A percentile compares a stretch with the other conserved stretches of the same genome.
phyloP scores from a whole-genome alignment of 2,329 filamentous ascomycete species.

The Orbilia javanica region DNA sequence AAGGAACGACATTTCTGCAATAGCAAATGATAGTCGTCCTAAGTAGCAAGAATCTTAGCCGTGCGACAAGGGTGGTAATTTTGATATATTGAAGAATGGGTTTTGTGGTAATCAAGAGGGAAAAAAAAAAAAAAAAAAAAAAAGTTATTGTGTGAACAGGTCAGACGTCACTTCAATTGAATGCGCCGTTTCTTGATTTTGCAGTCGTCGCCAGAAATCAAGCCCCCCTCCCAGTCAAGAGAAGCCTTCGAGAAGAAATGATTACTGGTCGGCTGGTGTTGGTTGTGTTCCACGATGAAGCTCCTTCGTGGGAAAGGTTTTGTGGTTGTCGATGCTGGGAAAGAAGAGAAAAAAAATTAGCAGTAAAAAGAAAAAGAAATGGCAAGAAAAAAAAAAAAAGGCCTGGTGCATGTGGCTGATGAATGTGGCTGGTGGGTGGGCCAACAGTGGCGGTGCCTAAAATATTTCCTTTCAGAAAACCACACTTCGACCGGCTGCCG shows the following conservation, averaged over 20 bases:
- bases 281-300: neutral
- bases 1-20: constrained; percentile 82
- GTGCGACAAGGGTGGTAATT: neutral
- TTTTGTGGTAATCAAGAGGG: neutral
- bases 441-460: constrained; percentile 17
- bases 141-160: neutral
- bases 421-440: neutral
- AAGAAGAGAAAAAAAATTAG: constrained; percentile 34
- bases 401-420: neutral
- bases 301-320: constrained; percentile 1
- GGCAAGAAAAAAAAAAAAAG: neutral
- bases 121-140: neutral
- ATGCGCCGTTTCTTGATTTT: neutral
- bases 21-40: neutral
- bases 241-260: neutral
- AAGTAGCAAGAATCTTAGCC: neutral
- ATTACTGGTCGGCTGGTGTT: neutral
- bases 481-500: neutral
- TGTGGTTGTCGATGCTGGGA: constrained; percentile 9
- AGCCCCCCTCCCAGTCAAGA: neutral
- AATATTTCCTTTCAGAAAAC: constrained; percentile 22
- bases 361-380: neutral
- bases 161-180: neutral
- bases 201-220: too few relatives aligned
- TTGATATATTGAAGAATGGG: neutral